Percentiles rank a stretch among this genome's conserved stretches.
Conservation (phyloP, 148 eudicot genomes). For the Polygonum aviculare region DNA sequence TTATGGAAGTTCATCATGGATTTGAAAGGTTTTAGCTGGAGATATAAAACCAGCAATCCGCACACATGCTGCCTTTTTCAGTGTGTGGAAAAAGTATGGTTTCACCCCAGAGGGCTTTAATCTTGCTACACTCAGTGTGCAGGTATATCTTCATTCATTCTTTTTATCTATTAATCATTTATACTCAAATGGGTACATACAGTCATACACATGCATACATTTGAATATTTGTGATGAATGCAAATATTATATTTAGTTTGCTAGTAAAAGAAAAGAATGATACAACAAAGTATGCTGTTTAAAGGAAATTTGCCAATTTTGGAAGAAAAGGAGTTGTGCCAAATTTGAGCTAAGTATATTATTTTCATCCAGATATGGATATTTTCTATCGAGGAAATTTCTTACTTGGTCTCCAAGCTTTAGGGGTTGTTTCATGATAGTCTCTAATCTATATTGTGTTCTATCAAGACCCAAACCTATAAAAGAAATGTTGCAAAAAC, state of each 20-base stretch:
- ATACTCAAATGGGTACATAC: background rate
- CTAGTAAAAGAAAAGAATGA: background rate
- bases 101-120: conserved; percentile 99
- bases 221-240: background rate
- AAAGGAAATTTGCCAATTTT: background rate
- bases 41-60: conserved; percentile 94
- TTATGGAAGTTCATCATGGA: background rate
- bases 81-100: conserved; percentile 93
- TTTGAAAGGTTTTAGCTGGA: conserved; percentile 89
- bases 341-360: background rate
- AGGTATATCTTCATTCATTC: conserved; percentile 38
- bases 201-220: background rate
- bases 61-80: conserved; percentile 92
- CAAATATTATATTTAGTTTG: background rate
- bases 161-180: background rate
- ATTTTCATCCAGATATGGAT: background rate
- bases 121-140: conserved; percentile 82
- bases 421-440: background rate
- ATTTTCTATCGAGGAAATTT: background rate
- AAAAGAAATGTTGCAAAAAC: background rate
- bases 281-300: background rate
- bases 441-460: background rate
- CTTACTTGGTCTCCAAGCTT: background rate
- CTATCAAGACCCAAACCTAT: background rate
- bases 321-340: background rate